Conservation (phyloP, 306 rosid genomes). For the Trifolium pratense region DNA sequence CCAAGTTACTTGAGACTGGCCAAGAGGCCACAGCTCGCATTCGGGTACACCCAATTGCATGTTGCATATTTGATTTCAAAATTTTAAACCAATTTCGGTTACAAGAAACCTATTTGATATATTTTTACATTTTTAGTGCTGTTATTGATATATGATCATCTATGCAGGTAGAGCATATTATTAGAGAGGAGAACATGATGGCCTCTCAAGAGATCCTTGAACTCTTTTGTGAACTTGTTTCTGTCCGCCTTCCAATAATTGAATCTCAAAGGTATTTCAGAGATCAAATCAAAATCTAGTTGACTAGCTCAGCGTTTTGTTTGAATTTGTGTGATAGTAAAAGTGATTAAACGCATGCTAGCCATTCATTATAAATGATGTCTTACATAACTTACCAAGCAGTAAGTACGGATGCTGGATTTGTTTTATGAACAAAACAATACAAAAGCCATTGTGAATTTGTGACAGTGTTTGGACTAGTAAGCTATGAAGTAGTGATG, state of each 20-base stretch:
- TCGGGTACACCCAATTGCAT: constrained; percentile 57
- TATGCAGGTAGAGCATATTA: constrained; percentile 88
- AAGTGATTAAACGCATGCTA: constrained; percentile 12
- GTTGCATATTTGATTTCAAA: not conserved
- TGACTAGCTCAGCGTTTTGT: constrained; percentile 14
- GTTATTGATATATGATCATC: constrained; percentile 24
- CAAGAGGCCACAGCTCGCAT: constrained; percentile 99
- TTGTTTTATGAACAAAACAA: not conserved
- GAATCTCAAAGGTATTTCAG: constrained; percentile 78
- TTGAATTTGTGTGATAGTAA: not conserved
- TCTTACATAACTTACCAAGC: constrained; percentile 7
- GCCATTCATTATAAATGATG: not conserved
- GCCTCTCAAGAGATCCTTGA: constrained; percentile 96
- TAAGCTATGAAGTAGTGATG: constrained; percentile 9
- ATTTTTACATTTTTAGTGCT: not conserved
- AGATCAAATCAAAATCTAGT: not conserved
- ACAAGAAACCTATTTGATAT: not conserved
- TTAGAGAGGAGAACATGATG: constrained; percentile 97
- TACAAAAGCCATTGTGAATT: constrained; percentile 3
- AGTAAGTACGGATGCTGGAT: constrained; percentile 5
- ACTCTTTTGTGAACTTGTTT: constrained; percentile 80
- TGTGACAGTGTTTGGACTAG: not conserved
- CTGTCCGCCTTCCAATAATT: constrained; percentile 88
- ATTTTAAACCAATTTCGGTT: constrained; percentile 22
- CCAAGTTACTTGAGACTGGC: constrained; percentile 97